These are phyloP conservation scores for Amorphotheca resinae DNA, from an alignment of 495 filamentous ascomycete species.

Conservation along the genomic window DNA sequence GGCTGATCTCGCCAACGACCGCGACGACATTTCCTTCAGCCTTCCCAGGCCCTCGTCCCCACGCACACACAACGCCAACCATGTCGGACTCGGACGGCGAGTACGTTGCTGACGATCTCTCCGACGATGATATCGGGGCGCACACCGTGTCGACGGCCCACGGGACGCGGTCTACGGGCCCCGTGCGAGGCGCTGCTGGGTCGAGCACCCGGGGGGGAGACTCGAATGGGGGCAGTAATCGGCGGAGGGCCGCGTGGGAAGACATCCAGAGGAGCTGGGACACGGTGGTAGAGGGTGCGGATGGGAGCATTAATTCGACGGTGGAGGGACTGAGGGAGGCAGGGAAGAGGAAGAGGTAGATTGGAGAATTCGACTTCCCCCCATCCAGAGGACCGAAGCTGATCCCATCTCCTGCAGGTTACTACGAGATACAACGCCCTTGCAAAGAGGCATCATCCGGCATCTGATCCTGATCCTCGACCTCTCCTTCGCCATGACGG, in stretches of 20 bases:
- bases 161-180: constrained; percentile 27
- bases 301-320: constrained; percentile 59
- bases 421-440: constrained; percentile 80
- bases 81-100: constrained; percentile 79
- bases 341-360: constrained; percentile 60
- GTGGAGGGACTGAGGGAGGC: constrained; percentile 59
- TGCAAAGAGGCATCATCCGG: constrained; percentile 93
- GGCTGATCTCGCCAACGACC: neutral
- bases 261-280: constrained; percentile 37
- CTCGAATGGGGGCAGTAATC: constrained; percentile 22
- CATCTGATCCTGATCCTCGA: constrained; percentile 89
- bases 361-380: too few species aligned
- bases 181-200: constrained; percentile 8
- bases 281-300: constrained; percentile 55
- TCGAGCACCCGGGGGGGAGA: constrained; percentile 12
- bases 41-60: neutral
- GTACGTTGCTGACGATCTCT: constrained; percentile 57
- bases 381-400: too few species aligned
- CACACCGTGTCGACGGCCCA: constrained; percentile 29
- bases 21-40: neutral
- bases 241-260: constrained; percentile 35
- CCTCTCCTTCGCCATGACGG: constrained; percentile 82
- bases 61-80: neutral
- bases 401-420: too few species aligned
- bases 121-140: constrained; percentile 61